Evolutionary conservation across 2,329 filamentous ascomycete species (phyloP).

Genomic region (Xylariomycetidae sp.): DNA sequence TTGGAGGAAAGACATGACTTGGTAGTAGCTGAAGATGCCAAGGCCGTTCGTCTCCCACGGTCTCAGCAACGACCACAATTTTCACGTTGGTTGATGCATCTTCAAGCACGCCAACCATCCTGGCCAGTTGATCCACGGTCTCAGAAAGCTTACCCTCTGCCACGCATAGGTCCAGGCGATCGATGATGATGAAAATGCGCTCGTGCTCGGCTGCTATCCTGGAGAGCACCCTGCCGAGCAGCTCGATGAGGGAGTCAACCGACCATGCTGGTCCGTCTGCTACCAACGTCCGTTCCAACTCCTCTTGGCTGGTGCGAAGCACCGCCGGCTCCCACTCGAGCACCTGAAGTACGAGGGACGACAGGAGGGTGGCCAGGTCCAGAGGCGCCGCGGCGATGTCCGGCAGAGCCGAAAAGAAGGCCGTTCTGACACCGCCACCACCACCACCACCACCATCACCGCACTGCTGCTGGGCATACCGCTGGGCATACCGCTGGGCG

Average conservation of each 20-base stretch:
- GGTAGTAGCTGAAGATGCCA: not conserved
- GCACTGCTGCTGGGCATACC: too few species aligned
- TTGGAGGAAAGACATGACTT: not conserved
- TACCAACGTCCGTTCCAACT: not conserved
- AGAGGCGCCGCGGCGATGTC: not conserved
- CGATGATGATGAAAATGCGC: not conserved
- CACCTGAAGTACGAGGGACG: not conserved
- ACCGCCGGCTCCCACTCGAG: not conserved
- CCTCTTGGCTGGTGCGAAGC: not conserved
- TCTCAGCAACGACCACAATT: not conserved
- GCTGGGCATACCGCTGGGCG: too few species aligned
- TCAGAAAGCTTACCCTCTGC: not conserved
- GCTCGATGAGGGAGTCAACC: not conserved
- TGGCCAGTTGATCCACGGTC: not conserved
- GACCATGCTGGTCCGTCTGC: not conserved
- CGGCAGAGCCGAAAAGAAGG: not conserved
- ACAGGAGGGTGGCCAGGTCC: not conserved
- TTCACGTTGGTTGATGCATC: not conserved
- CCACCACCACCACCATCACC: not conserved
- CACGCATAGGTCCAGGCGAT: constrained; percentile 1
- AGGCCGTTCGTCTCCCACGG: not conserved
- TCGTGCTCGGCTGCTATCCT: not conserved
- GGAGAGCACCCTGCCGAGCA: not conserved
- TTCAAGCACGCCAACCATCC: not conserved
- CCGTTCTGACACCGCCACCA: not conserved